A percentile compares a stretch with the other conserved stretches of the same genome.
Conservation (phyloP, 345 rosid genomes). For the Bretschneidera sinensis region DNA sequence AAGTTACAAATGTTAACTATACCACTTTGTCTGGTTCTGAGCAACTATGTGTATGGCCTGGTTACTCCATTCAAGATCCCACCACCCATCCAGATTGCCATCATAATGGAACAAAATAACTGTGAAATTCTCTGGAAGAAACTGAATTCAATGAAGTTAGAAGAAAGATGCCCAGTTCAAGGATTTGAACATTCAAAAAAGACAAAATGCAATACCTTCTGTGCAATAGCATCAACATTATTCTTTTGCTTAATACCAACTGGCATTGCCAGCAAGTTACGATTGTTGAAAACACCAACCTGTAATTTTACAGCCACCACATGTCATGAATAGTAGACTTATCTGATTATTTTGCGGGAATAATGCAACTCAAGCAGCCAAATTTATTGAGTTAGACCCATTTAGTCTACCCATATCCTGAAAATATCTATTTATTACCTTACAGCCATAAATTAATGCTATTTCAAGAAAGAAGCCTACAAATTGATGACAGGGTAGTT, state of each 20-base stretch:
- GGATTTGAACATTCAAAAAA: conserved; percentile 1
- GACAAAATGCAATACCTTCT: conserved; percentile 51
- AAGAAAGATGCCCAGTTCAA: conserved; percentile 15
- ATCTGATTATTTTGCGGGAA: too few relatives aligned
- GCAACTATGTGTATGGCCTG: conserved; percentile 84
- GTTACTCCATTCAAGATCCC: conserved; percentile 75
- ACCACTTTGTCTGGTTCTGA: conserved; percentile 97
- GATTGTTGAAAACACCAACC: conserved; percentile 36
- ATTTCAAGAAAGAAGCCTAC: background rate
- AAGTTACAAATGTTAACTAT: background rate
- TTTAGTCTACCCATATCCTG: conserved; percentile 1
- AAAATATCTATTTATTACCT: background rate
- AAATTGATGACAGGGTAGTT: conserved; percentile 1
- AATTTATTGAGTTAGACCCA: background rate
- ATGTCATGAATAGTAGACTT: conserved; percentile 9
- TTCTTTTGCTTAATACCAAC: conserved; percentile 88
- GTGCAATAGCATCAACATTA: conserved; percentile 61
- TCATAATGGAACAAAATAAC: conserved; percentile 90
- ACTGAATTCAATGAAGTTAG: conserved; percentile 63
- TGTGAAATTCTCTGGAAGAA: conserved; percentile 86
- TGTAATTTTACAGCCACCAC: conserved; percentile 22
- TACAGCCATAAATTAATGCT: background rate
- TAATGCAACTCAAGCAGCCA: too few relatives aligned
- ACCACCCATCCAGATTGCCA: conserved; percentile 80
- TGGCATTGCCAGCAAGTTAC: conserved; percentile 75